These are phyloP conservation scores for Ilyonectria destructans DNA, from an alignment of 2,329 filamentous ascomycete species.

Conservation along the genomic window DNA sequence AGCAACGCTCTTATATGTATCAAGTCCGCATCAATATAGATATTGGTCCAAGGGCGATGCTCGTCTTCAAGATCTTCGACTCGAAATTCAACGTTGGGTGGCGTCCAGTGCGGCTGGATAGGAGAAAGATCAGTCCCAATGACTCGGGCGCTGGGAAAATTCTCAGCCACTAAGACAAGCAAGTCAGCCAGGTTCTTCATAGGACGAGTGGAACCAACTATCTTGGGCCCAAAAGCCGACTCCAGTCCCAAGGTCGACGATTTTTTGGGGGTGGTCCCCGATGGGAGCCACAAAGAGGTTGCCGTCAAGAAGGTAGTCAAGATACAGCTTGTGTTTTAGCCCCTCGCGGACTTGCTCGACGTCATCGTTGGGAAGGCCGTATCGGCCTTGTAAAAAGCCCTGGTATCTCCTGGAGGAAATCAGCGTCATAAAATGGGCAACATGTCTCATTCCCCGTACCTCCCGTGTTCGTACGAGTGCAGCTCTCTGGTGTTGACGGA, in stretches of 20 bases:
- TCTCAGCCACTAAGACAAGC: slow-evolving; percentile 59
- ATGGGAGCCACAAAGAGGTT: slow-evolving; percentile 63
- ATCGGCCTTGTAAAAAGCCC: slow-evolving; percentile 62
- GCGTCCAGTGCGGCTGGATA: slow-evolving; percentile 64
- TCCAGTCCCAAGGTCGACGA: slow-evolving; percentile 67
- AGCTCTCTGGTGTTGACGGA: slow-evolving; percentile 56
- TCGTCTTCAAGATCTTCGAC: slow-evolving; percentile 58
- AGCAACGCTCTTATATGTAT: slow-evolving; percentile 69
- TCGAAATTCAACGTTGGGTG: slow-evolving; percentile 71
- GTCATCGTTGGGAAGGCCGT: slow-evolving; percentile 69
- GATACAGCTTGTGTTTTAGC: slow-evolving; percentile 63
- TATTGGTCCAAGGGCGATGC: slow-evolving; percentile 54
- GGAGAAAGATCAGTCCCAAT: slow-evolving; percentile 63
- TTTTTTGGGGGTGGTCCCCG: slow-evolving; percentile 62
- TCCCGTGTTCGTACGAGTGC: slow-evolving; percentile 58
- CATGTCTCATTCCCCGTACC: slow-evolving; percentile 44
- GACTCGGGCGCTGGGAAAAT: slow-evolving; percentile 62
- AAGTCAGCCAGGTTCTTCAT: slow-evolving; percentile 30
- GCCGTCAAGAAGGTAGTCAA: slow-evolving; percentile 64
- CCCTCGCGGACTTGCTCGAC: slow-evolving; percentile 66
- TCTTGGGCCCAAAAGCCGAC: slow-evolving; percentile 72
- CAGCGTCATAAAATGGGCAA: slow-evolving; percentile 12
- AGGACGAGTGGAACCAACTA: slow-evolving; percentile 51
- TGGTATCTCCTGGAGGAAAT: slow-evolving; percentile 64
- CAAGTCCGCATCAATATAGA: slow-evolving; percentile 63